Evolutionary conservation across 306 rosid genomes (phyloP), one percentile per base, ranked within the genome.

Genomic region (Ammopiptanthus mongolicus): DNA sequence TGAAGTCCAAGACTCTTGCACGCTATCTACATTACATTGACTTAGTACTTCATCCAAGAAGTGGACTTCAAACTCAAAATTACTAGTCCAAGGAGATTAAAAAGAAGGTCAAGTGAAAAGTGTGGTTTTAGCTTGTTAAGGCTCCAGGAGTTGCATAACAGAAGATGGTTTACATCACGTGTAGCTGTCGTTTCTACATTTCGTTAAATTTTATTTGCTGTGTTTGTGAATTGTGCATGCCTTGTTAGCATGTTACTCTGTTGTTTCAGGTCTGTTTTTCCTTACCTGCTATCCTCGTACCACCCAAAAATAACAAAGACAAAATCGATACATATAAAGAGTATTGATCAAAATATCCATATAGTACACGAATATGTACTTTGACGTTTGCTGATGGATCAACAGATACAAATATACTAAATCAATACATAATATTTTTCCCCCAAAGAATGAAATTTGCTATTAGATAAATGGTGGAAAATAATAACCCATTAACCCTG

Each of bases 381-480:
- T 59, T 42, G 8, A 36, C 7, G 50, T 70, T 51, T 25, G 68
- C 68, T 55, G 29, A 33, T 36, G 65, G 18, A 66, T 74, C 84
- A 74, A 41, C 15, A 37, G 13, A 48, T 68, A 74, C 31, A 67
- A 37, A 67, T 74, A 77, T 13, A 31, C 47, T 34, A 18, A 58
- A 28, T 66, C 46, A 28, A 47, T 56, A 42, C 39, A 36, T 44
- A 8, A 10, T 14, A 6, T 60, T 64, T 9, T 51, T 18, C 50
- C 3, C 51, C 52, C 76, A 59, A 62, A 69, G 31, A 82, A 66
- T 66, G 52, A 29, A 77, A 66, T 65, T 36, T 65, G 6, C 7
- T 50, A 41, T 55, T 14, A 52, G 19, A 67, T 42, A 55, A 84
- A 76, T 73, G 58, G 13, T 39, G 71, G 19, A 61, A 71, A 69